phyloP scores from a whole-genome alignment of 1,284 basidiomycete genomes.

The Coniferiporia weirii region DNA sequence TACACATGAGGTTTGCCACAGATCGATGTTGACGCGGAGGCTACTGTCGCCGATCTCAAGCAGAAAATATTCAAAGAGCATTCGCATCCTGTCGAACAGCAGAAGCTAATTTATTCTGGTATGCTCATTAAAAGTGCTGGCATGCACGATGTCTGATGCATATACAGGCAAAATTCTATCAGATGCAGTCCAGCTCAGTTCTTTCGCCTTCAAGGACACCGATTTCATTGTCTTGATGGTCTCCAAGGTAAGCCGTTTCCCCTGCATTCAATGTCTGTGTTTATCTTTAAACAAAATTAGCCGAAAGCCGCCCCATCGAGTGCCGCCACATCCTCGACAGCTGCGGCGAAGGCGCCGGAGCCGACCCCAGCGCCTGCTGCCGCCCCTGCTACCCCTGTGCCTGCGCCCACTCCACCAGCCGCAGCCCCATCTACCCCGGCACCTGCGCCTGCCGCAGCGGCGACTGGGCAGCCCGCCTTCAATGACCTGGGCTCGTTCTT shows the following conservation, averaged over 20 bases:
- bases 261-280: not conserved
- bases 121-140: constrained; percentile 20
- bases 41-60: constrained; percentile 82
- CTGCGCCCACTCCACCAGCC: constrained; percentile 33
- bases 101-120: constrained; percentile 98
- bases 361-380: constrained; percentile 30
- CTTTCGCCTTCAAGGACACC: constrained; percentile 95
- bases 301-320: constrained; percentile 42
- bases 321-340: constrained; percentile 32
- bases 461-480: constrained; percentile 32
- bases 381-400: constrained; percentile 29
- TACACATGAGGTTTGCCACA: constrained; percentile 27
- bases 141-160: not conserved
- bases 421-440: constrained; percentile 31
- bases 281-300: constrained; percentile 28
- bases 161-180: constrained; percentile 82
- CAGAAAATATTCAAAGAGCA: constrained; percentile 77
- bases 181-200: constrained; percentile 85
- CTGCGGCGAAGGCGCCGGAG: constrained; percentile 28
- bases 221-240: constrained; percentile 99
- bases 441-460: constrained; percentile 30
- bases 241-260: constrained; percentile 65
- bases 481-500: constrained; percentile 57
- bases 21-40: constrained; percentile 76
- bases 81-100: constrained; percentile 65